These are phyloP conservation scores for Pseudohyphozyma bogoriensis DNA, from an alignment of 768 basidiomycete species.

Conservation along the genomic window DNA sequence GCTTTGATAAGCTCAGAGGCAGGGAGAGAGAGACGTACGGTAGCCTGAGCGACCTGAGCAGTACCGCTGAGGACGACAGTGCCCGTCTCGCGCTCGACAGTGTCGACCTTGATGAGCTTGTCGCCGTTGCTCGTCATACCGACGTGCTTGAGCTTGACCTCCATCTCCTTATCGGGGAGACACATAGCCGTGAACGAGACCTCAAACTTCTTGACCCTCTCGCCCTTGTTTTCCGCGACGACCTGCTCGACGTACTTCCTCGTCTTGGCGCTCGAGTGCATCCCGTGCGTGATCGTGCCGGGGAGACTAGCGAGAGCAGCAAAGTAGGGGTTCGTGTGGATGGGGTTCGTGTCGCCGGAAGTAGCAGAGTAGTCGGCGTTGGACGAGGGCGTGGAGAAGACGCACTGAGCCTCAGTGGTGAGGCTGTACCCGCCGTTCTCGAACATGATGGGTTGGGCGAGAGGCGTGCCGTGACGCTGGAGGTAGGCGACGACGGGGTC, in stretches of 20 bases:
- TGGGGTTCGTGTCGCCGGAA: conserved; percentile 98
- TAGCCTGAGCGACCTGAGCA: conserved; percentile 83
- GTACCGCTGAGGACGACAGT: conserved; percentile 88
- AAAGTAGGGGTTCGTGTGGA: conserved; percentile 98
- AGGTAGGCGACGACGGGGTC: conserved; percentile 91
- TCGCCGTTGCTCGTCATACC: conserved; percentile 81
- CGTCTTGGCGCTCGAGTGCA: conserved; percentile 94
- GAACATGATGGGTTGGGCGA: conserved; percentile 67
- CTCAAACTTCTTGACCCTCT: conserved; percentile 81
- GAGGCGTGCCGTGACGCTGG: conserved; percentile 72
- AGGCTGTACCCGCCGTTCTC: conserved; percentile 79
- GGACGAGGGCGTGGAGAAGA: conserved; percentile 72
- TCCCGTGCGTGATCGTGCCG: conserved; percentile 92
- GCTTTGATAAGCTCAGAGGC: background rate
- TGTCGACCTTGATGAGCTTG: conserved; percentile 81
- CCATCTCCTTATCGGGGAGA: conserved; percentile 75
- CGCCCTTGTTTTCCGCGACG: conserved; percentile 83
- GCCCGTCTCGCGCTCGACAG: conserved; percentile 60
- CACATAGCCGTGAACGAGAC: conserved; percentile 98
- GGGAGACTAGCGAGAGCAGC: conserved; percentile 85
- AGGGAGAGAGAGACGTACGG: conserved; percentile 11
- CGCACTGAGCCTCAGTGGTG: conserved; percentile 51
- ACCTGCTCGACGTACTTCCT: conserved; percentile 84
- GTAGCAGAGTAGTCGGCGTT: conserved; percentile 93
- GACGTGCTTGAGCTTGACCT: conserved; percentile 74